Percentiles rank a stretch among this genome's conserved stretches.
These are phyloP conservation scores for Curvularia lunata DNA, from an alignment of 2,329 filamentous ascomycete genomes.

Conservation along the genomic window DNA sequence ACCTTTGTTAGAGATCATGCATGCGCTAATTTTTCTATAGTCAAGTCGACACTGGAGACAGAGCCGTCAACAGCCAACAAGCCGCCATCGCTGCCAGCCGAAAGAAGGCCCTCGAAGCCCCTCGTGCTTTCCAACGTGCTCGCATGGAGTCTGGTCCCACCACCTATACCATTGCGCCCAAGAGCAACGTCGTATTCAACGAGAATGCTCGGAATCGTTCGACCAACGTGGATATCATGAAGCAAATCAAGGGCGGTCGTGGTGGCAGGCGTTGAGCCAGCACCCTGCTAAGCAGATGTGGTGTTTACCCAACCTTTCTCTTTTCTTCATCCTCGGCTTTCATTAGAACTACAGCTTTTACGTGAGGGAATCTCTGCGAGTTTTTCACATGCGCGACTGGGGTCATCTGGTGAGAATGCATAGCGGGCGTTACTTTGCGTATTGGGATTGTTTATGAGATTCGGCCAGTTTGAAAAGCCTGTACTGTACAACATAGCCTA, in stretches of 20 bases:
- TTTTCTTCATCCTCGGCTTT: conserved; percentile 5
- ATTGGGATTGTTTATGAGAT: conserved; percentile 1
- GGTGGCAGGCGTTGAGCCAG: conserved; percentile 30
- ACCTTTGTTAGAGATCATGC: background rate
- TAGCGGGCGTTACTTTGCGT: conserved; percentile 17
- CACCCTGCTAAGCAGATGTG: background rate
- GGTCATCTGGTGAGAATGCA: conserved; percentile 13
- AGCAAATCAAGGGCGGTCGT: conserved; percentile 37
- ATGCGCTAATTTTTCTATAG: conserved; percentile 31
- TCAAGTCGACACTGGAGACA: conserved; percentile 12
- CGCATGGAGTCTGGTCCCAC: conserved; percentile 64
- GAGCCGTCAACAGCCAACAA: conserved; percentile 42
- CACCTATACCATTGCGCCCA: conserved; percentile 69
- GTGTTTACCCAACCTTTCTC: background rate
- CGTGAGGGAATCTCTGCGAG: background rate
- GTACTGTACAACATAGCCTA: conserved; percentile 3
- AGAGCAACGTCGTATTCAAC: conserved; percentile 56
- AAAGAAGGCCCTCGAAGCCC: conserved; percentile 60
- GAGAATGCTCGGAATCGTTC: conserved; percentile 34
- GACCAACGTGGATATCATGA: conserved; percentile 41
- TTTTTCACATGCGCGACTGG: conserved; percentile 6
- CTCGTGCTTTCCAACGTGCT: conserved; percentile 63
- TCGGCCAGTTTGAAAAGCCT: conserved; percentile 1
- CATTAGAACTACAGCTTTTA: background rate
- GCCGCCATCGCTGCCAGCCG: conserved; percentile 41